Base-by-base conservation (phyloP, 352 stramenopile genomes). In the Pythium brassicae region DNA sequence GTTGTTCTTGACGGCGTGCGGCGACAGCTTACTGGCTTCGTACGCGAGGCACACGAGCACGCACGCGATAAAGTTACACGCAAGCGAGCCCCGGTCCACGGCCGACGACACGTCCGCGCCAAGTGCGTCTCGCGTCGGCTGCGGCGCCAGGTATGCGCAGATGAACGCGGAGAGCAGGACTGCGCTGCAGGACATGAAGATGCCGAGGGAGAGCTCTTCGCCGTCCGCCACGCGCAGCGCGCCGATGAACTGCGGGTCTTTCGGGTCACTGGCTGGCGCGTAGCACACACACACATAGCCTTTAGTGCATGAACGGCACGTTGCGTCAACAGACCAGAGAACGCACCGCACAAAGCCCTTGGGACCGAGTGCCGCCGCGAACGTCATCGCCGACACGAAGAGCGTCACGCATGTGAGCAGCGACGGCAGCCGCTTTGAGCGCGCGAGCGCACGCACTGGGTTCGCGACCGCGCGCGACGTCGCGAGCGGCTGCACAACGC, bases 171-270 rank as follows among this genome's bases (percentile, higher is more conserved):
- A 83, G 55, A 86, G 44, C 50, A 86, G 39, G 1, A 86, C 65
- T 5, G 73, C 73, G 49, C 73, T 86, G 54, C 76, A 86, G 4
- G 76, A 89, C 79, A 89, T 89, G 17, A 87, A 71, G 25, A 88
- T 89, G 10, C 79, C 79, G 39, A 89, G 69, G 9, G 84, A 53
- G 47, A 89, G 50, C 49, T 89, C 79, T 55, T 88, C 72, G n/a
- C 70, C 71, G 39, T 87, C 79, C 2, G 78, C 74, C n/a, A 89
- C 73, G 47, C 69, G 71, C 35, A 87, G 40, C 17, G 55, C 61
- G 23, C 79, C 79, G 50, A 89, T 71, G 59, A 89, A 88, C 26
- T 88, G 79, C 20, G 85, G 78, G 32, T 94, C 85, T 10, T 89
- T 94, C 1, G 77, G 83, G 50, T 94, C 85, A 45, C 80, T 94